Conservation (phyloP, 768 basidiomycete genomes). For the Psilocybe subaeruginosa region DNA sequence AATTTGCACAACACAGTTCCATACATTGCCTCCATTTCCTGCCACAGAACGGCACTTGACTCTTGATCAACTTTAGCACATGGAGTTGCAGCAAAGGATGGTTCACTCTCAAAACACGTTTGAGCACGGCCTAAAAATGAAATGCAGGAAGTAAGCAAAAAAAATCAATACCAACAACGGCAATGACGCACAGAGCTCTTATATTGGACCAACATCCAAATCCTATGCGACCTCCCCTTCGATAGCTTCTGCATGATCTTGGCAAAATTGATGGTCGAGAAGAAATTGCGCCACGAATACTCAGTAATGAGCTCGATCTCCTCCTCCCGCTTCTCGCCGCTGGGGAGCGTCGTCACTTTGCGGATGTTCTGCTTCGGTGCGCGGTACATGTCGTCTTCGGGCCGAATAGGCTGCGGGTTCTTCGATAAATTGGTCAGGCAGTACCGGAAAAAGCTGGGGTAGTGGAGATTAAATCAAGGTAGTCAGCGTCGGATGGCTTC, state of each 20-base stretch:
- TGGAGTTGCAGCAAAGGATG: slow-evolving; percentile 95
- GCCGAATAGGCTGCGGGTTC: slow-evolving; percentile 56
- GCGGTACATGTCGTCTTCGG: slow-evolving; percentile 69
- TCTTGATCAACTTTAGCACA: slow-evolving; percentile 96
- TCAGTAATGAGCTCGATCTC: slow-evolving; percentile 93
- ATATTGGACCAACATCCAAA: slow-evolving; percentile 96
- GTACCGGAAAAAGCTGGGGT: slow-evolving; percentile 90
- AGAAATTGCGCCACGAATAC: slow-evolving; percentile 98
- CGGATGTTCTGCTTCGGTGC: slow-evolving; percentile 61
- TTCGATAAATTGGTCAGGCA: slow-evolving; percentile 81
- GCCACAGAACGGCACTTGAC: slow-evolving; percentile 97
- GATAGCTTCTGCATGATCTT: slow-evolving; percentile 98
- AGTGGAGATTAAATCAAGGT: not conserved
- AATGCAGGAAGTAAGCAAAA: not conserved
- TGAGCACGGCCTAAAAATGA: slow-evolving; percentile 81
- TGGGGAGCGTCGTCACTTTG: slow-evolving; percentile 62
- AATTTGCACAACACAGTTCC: slow-evolving; percentile 9
- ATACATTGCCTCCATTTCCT: slow-evolving; percentile 97
- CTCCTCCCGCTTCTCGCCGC: slow-evolving; percentile 77
- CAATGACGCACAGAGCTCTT: slow-evolving; percentile 83
- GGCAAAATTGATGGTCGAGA: slow-evolving; percentile 94
- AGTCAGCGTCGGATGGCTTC: too few species aligned
- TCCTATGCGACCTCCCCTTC: slow-evolving; percentile 92
- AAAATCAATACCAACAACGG: not conserved
- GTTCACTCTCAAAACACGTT: slow-evolving; percentile 90